Conservation (phyloP, 805 yeast species). For the Lipomyces lipofer region DNA sequence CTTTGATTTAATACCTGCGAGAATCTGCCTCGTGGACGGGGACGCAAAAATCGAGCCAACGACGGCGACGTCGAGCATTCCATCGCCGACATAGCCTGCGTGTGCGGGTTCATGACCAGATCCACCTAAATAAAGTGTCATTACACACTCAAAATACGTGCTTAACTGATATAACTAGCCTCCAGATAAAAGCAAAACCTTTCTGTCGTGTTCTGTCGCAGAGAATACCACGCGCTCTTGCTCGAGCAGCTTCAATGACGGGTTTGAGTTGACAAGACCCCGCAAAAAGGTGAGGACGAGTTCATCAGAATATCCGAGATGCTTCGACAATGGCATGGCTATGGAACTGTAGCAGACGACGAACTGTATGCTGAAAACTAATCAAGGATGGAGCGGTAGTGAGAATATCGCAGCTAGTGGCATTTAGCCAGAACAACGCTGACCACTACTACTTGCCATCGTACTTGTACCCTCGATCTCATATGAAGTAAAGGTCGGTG, state of each 20-base stretch:
- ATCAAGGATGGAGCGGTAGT: no score
- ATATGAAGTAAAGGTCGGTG: no score
- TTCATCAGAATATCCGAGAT: constrained; percentile 29
- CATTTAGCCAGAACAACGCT: no score
- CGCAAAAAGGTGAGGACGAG: constrained; percentile 46
- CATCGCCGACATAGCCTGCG: constrained; percentile 88
- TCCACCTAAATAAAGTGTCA: constrained; percentile 56
- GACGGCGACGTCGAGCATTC: constrained; percentile 81
- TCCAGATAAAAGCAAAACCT: constrained; percentile 73
- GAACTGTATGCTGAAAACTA: no score
- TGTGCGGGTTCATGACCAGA: constrained; percentile 95
- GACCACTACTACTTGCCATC: no score
- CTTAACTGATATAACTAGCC: constrained; percentile 48
- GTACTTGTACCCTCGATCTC: no score
- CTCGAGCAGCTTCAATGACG: constrained; percentile 54
- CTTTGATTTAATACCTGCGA: constrained; percentile 53
- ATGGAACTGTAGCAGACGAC: no score
- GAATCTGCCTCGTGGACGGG: constrained; percentile 85
- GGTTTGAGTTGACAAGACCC: constrained; percentile 57
- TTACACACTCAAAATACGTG: neutral
- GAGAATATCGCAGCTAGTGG: no score
- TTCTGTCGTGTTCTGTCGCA: constrained; percentile 34
- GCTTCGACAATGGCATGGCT: neutral
- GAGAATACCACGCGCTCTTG: constrained; percentile 44
- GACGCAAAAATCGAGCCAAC: constrained; percentile 89